Percentiles rank a stretch among this genome's conserved stretches.
phyloP scores from a whole-genome alignment of 2,329 filamentous ascomycete genomes.

The Fusarium goolgardi region DNA sequence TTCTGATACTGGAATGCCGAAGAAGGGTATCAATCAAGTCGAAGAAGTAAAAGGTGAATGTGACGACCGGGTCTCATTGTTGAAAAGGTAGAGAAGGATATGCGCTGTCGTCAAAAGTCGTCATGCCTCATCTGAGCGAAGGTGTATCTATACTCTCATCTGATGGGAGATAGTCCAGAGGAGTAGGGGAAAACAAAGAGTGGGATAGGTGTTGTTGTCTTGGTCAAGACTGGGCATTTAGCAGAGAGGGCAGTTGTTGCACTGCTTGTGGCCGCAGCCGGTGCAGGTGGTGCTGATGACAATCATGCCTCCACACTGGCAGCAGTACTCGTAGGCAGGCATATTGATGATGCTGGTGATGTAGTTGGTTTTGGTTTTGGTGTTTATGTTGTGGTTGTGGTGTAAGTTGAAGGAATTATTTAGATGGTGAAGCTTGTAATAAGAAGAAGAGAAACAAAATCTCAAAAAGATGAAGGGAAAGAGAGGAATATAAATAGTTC shows the following conservation, averaged over 20 bases:
- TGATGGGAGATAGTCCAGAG: background rate
- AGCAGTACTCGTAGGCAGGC: constrained; percentile 65
- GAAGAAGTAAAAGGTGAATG: constrained; percentile 11
- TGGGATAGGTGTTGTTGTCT: background rate
- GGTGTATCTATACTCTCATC: constrained; percentile 17
- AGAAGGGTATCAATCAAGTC: constrained; percentile 34
- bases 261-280: constrained; percentile 63
- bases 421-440: constrained; percentile 6
- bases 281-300: constrained; percentile 67
- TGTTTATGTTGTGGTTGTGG: constrained; percentile 14
- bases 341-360: constrained; percentile 47
- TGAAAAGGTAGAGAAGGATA: background rate
- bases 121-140: constrained; percentile 25
- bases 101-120: constrained; percentile 32
- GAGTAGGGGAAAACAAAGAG: background rate
- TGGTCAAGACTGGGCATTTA: constrained; percentile 42
- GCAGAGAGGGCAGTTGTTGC: constrained; percentile 57
- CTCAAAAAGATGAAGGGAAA: constrained; percentile 19
- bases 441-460: background rate
- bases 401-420: background rate
- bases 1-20: constrained; percentile 6
- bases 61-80: constrained; percentile 13
- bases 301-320: constrained; percentile 66
- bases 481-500: constrained; percentile 41
- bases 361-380: background rate